Conservation (phyloP, 768 basidiomycete genomes). For the Amanita rubescens region DNA sequence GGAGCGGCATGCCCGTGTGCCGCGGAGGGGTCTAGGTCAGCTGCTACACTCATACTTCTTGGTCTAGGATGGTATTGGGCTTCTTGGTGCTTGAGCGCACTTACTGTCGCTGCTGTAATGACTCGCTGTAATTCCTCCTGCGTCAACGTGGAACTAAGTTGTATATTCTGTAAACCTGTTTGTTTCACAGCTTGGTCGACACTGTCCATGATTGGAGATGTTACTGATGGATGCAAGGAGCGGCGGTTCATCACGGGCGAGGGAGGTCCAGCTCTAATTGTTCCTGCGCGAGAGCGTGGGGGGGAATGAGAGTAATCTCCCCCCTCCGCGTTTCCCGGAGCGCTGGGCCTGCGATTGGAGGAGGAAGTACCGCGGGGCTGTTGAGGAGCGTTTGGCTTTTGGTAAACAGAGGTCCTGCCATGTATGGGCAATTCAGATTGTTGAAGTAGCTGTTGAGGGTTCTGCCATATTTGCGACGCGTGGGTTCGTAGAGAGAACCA, state of each 20-base stretch:
- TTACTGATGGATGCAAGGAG: conserved; percentile 46
- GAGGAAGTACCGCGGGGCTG: conserved; percentile 22
- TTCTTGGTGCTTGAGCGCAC: conserved; percentile 79
- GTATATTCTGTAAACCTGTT: conserved; percentile 38
- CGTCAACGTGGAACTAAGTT: conserved; percentile 60
- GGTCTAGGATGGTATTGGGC: conserved; percentile 42
- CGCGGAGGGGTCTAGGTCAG: conserved; percentile 19
- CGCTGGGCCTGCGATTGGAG: conserved; percentile 42
- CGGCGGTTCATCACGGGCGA: conserved; percentile 43
- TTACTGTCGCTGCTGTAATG: conserved; percentile 91
- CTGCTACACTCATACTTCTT: conserved; percentile 30
- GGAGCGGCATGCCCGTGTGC: conserved; percentile 89
- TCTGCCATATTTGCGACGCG: conserved; percentile 98
- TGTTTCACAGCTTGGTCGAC: conserved; percentile 74
- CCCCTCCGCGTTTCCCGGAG: conserved; percentile 21
- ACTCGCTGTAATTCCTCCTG: conserved; percentile 90
- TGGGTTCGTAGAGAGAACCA: conserved; percentile 99
- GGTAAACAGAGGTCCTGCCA: conserved; percentile 58
- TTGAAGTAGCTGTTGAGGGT: conserved; percentile 79
- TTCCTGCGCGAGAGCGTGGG: conserved; percentile 24
- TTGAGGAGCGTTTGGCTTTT: conserved; percentile 32
- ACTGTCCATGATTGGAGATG: conserved; percentile 65
- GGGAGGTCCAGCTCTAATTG: conserved; percentile 15
- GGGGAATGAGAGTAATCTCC: conserved; percentile 31
- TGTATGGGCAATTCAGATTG: conserved; percentile 50